These are phyloP conservation scores for Rhizoclosmatium sp. DNA, from an alignment of 192 early-diverging fungal species.

Conservation along the genomic window DNA sequence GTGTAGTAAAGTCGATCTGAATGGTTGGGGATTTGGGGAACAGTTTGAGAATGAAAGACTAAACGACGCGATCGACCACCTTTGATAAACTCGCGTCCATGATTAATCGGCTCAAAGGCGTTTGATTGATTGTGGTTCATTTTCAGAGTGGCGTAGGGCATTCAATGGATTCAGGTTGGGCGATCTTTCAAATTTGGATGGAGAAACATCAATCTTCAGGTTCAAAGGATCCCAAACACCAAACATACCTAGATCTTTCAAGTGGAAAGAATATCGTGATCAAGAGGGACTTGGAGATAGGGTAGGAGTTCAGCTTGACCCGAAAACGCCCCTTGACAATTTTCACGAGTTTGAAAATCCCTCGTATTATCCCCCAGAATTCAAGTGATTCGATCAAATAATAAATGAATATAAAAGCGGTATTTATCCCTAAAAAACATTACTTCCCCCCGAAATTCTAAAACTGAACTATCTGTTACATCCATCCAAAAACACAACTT, in stretches of 20 bases:
- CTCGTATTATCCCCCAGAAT: too few species aligned
- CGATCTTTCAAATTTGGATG: not conserved
- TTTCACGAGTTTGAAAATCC: not conserved
- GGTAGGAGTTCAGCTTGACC: not conserved
- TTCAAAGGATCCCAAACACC: not conserved
- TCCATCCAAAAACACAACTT: too few species aligned
- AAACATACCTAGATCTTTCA: not conserved
- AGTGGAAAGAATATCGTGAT: not conserved
- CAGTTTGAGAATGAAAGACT: not conserved
- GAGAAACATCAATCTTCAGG: not conserved
- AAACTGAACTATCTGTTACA: too few species aligned
- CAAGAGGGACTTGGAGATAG: not conserved
- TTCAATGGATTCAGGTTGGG: not conserved
- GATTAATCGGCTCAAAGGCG: slow-evolving; percentile 22
- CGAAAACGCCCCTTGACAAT: not conserved
- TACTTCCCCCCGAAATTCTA: too few species aligned
- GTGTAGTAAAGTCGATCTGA: slow-evolving; percentile 72
- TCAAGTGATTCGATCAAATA: too few species aligned
- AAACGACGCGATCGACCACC: slow-evolving; percentile 14
- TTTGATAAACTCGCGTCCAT: slow-evolving; percentile 53
- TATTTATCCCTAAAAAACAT: too few species aligned
- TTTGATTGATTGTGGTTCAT: not conserved
- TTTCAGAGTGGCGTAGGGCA: slow-evolving; percentile 11
- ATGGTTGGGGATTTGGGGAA: not conserved
- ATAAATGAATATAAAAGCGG: too few species aligned